Conservation (phyloP, 495 filamentous ascomycete genomes). For the Penicillium herquei region DNA sequence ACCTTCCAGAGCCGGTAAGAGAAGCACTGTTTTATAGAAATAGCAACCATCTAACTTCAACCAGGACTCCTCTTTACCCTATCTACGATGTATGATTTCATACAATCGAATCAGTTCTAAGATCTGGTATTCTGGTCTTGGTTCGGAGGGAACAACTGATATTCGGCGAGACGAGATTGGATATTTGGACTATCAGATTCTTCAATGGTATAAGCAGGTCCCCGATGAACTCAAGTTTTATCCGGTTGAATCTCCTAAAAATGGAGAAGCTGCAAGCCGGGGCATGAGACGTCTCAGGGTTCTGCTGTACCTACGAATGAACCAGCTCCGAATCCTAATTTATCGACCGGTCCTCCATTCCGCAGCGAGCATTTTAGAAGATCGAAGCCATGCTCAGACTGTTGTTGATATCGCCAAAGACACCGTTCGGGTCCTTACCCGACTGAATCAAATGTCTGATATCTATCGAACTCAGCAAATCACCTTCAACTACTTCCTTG, state of each 20-base stretch:
- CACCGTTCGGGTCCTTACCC: slow-evolving; percentile 70
- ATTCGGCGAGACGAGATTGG: slow-evolving; percentile 65
- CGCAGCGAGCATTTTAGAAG: slow-evolving; percentile 69
- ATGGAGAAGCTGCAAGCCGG: slow-evolving; percentile 41
- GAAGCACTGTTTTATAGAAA: background rate
- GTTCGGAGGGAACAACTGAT: slow-evolving; percentile 48
- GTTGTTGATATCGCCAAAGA: slow-evolving; percentile 78
- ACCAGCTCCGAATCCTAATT: slow-evolving; percentile 80
- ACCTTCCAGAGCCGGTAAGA: slow-evolving; percentile 72
- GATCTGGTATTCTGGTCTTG: slow-evolving; percentile 67
- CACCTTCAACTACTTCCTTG: slow-evolving; percentile 84
- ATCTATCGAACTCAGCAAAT: slow-evolving; percentile 79
- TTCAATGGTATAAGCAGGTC: slow-evolving; percentile 72
- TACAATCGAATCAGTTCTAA: slow-evolving; percentile 75
- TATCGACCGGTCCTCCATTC: slow-evolving; percentile 80
- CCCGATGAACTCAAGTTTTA: slow-evolving; percentile 61
- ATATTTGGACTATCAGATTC: slow-evolving; percentile 71
- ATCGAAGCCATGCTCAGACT: slow-evolving; percentile 63
- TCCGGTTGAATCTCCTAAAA: slow-evolving; percentile 44
- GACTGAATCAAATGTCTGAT: slow-evolving; percentile 74
- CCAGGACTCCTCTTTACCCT: slow-evolving; percentile 64
- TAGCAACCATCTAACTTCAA: background rate
- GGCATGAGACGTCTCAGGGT: slow-evolving; percentile 52
- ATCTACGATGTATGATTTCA: slow-evolving; percentile 73
- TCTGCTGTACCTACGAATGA: slow-evolving; percentile 65